Evolutionary conservation across 257 asterid species (phyloP).

Genomic region (Coffea eugenioides): DNA sequence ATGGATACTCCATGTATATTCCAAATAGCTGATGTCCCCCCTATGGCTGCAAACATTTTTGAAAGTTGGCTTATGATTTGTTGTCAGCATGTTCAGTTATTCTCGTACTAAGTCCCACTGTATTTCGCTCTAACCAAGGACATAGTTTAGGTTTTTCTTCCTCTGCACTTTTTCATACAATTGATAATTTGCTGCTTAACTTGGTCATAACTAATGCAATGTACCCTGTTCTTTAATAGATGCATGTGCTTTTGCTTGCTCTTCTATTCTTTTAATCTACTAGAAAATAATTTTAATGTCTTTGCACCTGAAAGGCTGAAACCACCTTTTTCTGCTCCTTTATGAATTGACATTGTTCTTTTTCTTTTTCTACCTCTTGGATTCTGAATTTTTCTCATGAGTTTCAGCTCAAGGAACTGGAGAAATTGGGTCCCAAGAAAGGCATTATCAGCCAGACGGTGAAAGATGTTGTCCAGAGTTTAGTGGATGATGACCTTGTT

Average conservation of each 20-base stretch:
- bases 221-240: not conserved
- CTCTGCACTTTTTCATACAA: not conserved
- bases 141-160: not conserved
- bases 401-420: constrained; percentile 88
- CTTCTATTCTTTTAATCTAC: not conserved
- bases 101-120: not conserved
- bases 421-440: constrained; percentile 88
- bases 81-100: not conserved
- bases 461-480: constrained; percentile 83
- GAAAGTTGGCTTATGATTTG: not conserved
- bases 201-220: not conserved
- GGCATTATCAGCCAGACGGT: constrained; percentile 95
- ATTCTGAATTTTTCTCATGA: constrained; percentile 3
- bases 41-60: not conserved
- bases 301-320: not conserved
- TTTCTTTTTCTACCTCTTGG: not conserved
- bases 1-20: not conserved
- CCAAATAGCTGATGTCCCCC: not conserved
- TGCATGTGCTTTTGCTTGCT: not conserved
- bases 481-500: constrained; percentile 96
- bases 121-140: not conserved
- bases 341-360: not conserved
- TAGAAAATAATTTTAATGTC: not conserved
- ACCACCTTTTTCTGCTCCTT: not conserved
- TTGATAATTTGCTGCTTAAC: not conserved